Evolutionary conservation across 2,329 filamentous ascomycete species (phyloP), one percentile per base, ranked within the genome.

Genomic region (Cladophialophora exuberans): DNA sequence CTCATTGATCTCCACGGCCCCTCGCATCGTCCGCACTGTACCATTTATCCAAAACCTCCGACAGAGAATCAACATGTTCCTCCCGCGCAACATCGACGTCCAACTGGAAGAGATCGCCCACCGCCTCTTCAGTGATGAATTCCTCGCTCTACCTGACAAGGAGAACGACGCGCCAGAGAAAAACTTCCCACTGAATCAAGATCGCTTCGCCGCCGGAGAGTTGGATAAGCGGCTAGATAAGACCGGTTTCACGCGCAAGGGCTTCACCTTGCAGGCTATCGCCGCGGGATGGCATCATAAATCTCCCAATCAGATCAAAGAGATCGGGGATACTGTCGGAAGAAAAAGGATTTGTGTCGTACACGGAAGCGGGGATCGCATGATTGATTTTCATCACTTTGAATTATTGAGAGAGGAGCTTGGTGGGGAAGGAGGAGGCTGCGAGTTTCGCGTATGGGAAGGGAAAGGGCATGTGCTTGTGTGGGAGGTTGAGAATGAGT

Each of bases 211-310:
- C 22, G 90, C 91, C 0, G 84, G 87, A 62, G 90, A 96, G 71
- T 71, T 95, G 60, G 77, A 76, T 66, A 96, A 96, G 75, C 80
- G 87, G 15, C 73, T 77, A 13, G 79, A 88, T 54, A 73, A 78
- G 1, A 73, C 77, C 1, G 76, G 76, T 4, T 93, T 90, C 69
- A 83, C 81, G 3, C 79, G 77, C 42, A 77, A 76, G 26, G 89
- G 88, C 1, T 90, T 94, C 69, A 67, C 94, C 26, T 76, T 89
- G 63, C 91, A 96, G 74, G 81, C 89, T 2, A 76, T 90, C 46
- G 91, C 90, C 1, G 89, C 87, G 0, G 88, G 84, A 0, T 89
- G 89, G 82, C 91, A 96, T 70, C 75, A 83, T 70, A 96, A 96
- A 77, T 83, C 79, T 10, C 70, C 81, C 0, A 79, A 74, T 56